These are phyloP conservation scores for Neonectria magnoliae DNA, from an alignment of 2,329 filamentous ascomycete species.

Conservation along the genomic window DNA sequence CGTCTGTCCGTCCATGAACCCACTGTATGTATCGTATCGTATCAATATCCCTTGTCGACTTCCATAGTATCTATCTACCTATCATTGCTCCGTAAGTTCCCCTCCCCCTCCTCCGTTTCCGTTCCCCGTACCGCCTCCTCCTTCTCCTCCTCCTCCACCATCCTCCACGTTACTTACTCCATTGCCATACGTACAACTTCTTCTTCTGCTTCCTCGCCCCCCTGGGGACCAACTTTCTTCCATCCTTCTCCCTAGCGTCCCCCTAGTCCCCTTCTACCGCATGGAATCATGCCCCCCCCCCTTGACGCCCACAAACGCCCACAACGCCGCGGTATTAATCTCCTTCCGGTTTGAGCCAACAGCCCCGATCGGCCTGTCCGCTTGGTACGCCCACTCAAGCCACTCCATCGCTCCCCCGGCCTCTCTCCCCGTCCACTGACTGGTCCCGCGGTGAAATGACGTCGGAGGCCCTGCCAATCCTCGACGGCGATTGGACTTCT, in stretches of 20 bases:
- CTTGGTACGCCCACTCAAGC: slow-evolving; percentile 23
- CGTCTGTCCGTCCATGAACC: not conserved
- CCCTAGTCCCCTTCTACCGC: not conserved
- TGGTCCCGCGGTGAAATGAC: slow-evolving; percentile 15
- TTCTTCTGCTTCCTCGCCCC: not conserved
- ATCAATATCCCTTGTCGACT: too few relatives aligned
- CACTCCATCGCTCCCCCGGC: not conserved
- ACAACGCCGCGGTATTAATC: slow-evolving; percentile 21
- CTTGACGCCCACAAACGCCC: not conserved
- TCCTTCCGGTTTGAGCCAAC: slow-evolving; percentile 33
- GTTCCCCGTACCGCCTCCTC: not conserved
- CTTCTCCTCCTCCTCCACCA: not conserved
- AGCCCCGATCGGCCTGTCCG: slow-evolving; percentile 40
- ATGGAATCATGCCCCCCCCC: not conserved
- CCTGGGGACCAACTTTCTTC: not conserved
- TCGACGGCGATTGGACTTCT: too few relatives aligned
- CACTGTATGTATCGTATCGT: not conserved
- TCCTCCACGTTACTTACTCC: not conserved
- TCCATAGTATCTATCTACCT: not conserved
- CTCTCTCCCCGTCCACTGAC: not conserved
- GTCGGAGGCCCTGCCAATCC: not conserved
- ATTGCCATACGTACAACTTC: too few relatives aligned
- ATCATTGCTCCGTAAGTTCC: not conserved
- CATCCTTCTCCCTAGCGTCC: not conserved
- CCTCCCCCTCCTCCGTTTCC: not conserved